Evolutionary conservation across 164 flowering plant species (phyloP).

Genomic region (Taxillus chinensis): DNA sequence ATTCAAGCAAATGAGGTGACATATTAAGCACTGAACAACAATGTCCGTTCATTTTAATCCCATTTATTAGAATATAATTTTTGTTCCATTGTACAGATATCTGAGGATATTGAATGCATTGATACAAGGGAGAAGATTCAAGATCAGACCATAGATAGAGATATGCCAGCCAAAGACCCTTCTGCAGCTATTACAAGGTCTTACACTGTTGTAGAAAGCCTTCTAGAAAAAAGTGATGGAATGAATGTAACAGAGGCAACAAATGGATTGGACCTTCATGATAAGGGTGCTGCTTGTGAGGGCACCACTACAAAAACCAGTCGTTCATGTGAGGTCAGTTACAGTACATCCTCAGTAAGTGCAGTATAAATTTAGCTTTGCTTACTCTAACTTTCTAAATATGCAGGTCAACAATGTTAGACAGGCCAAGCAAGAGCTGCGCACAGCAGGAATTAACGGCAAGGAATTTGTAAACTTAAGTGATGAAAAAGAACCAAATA

Average conservation of each 20-base stretch:
- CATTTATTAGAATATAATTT: not conserved
- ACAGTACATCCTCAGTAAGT: not conserved
- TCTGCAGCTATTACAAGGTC: constrained; percentile 5
- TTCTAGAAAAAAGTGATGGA: constrained; percentile 7
- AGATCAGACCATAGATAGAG: constrained; percentile 8
- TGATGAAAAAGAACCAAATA: constrained; percentile 6
- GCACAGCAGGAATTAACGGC: constrained; percentile 7
- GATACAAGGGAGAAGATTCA: constrained; percentile 3
- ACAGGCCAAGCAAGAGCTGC: not conserved
- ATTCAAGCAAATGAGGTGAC: constrained; percentile 17
- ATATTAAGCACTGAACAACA: not conserved
- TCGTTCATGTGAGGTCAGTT: constrained; percentile 2
- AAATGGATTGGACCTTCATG: constrained; percentile 3
- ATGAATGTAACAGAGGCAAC: constrained; percentile 4
- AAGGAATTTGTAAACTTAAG: constrained; percentile 5
- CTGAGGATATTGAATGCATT: constrained; percentile 7
- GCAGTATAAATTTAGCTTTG: not conserved
- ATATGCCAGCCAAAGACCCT: constrained; percentile 7
- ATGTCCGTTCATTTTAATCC: not conserved
- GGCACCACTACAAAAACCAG: constrained; percentile 1
- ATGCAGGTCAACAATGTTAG: constrained; percentile 6
- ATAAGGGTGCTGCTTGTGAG: not conserved
- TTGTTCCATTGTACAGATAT: constrained; percentile 13
- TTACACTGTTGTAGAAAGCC: constrained; percentile 3
- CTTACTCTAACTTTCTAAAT: not conserved